A percentile compares a stretch with the other conserved stretches of the same genome.
Evolutionary conservation across 768 basidiomycete genomes (phyloP).

Genomic region (Lentinula edodes): DNA sequence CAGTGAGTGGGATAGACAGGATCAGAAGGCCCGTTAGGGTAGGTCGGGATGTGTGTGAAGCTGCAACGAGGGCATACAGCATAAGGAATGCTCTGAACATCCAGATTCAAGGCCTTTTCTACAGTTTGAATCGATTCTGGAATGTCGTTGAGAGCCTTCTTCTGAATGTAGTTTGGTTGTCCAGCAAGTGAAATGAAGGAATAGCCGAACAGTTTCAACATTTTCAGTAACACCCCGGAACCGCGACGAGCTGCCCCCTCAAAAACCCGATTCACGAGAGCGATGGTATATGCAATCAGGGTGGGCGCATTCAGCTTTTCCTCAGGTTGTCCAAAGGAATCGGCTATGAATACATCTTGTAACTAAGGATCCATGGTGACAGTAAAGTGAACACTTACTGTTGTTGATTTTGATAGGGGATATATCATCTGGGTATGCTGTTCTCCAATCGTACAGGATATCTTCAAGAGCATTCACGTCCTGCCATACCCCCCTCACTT

Average conservation of each 20-base stretch:
- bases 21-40: no score
- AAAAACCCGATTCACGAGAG: constrained; percentile 1
- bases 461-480: no score
- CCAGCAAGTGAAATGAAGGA: not conserved
- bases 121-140: not conserved
- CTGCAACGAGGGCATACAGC: constrained; percentile 3
- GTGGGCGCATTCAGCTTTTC: no score
- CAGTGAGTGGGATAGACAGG: constrained; percentile 1
- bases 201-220: constrained; percentile 1
- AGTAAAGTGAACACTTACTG: no score
- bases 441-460: no score
- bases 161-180: not conserved
- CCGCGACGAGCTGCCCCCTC: not conserved
- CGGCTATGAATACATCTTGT: no score
- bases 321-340: no score
- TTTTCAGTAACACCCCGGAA: not conserved
- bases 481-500: no score
- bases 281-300: not conserved
- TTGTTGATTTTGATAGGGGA: no score
- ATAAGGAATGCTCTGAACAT: not conserved
- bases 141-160: not conserved
- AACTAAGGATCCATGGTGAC: no score
- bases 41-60: not conserved
- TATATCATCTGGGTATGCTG: no score
- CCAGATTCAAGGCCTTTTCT: not conserved